Percentiles rank a stretch among this genome's conserved stretches.
Evolutionary conservation across 805 yeast species (phyloP).

Genomic region (Tetrapisispora arboricola): DNA sequence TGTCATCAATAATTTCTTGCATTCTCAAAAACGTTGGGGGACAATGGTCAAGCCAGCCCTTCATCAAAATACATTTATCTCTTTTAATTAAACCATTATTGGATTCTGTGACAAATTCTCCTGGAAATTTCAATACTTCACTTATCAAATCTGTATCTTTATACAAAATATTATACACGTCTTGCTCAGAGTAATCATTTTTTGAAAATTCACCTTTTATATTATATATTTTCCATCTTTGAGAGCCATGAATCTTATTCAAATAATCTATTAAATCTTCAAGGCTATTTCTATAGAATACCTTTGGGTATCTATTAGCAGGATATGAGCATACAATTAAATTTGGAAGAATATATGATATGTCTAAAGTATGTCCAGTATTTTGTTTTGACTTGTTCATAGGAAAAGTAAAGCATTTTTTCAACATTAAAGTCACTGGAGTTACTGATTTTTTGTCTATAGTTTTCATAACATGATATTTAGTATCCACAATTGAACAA

Average conservation of each 20-base stretch:
- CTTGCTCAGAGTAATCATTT: conserved; percentile 27
- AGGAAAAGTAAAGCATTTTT: conserved; percentile 8
- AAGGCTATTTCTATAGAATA: conserved; percentile 44
- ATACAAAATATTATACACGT: conserved; percentile 7
- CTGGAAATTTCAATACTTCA: background rate
- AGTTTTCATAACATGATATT: background rate
- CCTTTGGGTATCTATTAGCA: conserved; percentile 34
- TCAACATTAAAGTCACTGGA: background rate
- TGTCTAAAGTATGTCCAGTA: conserved; percentile 38
- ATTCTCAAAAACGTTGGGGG: conserved; percentile 58
- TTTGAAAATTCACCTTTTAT: conserved; percentile 48
- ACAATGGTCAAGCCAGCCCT: conserved; percentile 68
- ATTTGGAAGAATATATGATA: conserved; percentile 55
- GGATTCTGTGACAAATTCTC: background rate
- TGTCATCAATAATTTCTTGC: conserved; percentile 33
- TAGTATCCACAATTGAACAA: too few relatives aligned
- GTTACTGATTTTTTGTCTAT: background rate
- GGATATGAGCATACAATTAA: conserved; percentile 75
- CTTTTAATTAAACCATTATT: background rate
- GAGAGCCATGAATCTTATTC: conserved; percentile 34
- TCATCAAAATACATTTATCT: conserved; percentile 4
- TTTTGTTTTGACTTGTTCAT: conserved; percentile 20
- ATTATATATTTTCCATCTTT: conserved; percentile 66
- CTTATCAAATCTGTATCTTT: conserved; percentile 5
- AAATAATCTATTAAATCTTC: conserved; percentile 41